Conservation (phyloP, 148 eudicot species). For the Cornus florida region DNA sequence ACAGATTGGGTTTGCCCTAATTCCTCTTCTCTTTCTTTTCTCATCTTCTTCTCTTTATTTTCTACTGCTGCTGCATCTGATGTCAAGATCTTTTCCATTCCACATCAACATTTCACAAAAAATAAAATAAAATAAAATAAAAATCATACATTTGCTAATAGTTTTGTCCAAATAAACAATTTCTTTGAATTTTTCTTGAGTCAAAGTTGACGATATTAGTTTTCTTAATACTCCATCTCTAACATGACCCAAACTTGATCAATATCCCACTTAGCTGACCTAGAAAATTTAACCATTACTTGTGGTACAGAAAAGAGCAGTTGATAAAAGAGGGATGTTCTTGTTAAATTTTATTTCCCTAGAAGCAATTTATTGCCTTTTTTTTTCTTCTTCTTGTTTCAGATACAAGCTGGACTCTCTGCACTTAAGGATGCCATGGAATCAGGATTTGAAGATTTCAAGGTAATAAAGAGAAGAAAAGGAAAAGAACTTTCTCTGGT, state of each 20-base stretch:
- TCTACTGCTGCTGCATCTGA: no score
- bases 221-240: no score
- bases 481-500: neutral
- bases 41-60: neutral
- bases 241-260: no score
- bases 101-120: no score
- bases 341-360: neutral
- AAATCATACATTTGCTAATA: no score
- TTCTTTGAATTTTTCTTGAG: no score
- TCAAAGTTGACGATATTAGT: no score
- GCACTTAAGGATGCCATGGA: constrained; percentile 93
- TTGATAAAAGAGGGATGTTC: neutral
- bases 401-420: constrained; percentile 94
- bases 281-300: neutral
- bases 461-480: constrained; percentile 34
- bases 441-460: constrained; percentile 90
- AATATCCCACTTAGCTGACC: no score
- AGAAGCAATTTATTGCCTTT: neutral
- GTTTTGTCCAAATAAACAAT: no score
- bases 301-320: neutral
- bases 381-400: neutral
- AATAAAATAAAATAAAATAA: no score
- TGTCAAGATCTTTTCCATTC: no score
- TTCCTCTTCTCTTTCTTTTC: neutral
- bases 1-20: no score